Evolutionary conservation across 1,284 basidiomycete species (phyloP), one percentile per base, ranked within the genome.

Genomic region (Ustilago trichophora): DNA sequence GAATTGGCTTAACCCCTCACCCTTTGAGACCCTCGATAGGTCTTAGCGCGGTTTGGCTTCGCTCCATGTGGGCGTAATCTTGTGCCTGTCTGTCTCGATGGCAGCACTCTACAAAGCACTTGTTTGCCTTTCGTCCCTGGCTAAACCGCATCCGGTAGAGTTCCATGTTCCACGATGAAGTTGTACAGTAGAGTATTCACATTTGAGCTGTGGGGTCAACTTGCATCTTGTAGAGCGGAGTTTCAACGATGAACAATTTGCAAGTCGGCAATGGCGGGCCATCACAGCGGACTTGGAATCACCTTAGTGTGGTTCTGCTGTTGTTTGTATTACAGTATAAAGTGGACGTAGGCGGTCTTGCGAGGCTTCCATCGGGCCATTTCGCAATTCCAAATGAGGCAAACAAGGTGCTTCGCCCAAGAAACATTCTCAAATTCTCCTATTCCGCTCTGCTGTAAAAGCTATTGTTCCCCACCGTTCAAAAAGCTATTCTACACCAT

Each of bases 31-130:
- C 47, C 31, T 24, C n/a, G 21, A n/a, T 32, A 38, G 46, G 46
- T 15, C 22, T 42, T 51, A 51, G 40, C 40, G 33, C 26, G n/a
- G 18, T 36, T 44, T 44, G 8, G 33, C 10, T 26, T 44, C 37
- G 6, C 3, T 19, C 41, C 49, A 52, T 52, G 49, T 52, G 49
- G 15, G 27, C 19, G 16, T 15, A 19, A 16, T 5, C 41, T n/a
- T 46, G 49, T 29, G 18, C 12, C 46, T 48, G 21, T 19, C 3
- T 44, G 10, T 42, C n/a, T 11, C 12, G n/a, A n/a, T n/a, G n/a
- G n/a, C n/a, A n/a, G n/a, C n/a, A n/a, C n/a, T n/a, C n/a, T n/a
- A n/a, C n/a, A n/a, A n/a, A n/a, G n/a, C n/a, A n/a, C n/a, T n/a
- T n/a, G n/a, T n/a, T n/a, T n/a, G n/a, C n/a, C n/a, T n/a, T n/a